phyloP scores from a whole-genome alignment of 2,329 filamentous ascomycete species.

The Simplicillium sp. region DNA sequence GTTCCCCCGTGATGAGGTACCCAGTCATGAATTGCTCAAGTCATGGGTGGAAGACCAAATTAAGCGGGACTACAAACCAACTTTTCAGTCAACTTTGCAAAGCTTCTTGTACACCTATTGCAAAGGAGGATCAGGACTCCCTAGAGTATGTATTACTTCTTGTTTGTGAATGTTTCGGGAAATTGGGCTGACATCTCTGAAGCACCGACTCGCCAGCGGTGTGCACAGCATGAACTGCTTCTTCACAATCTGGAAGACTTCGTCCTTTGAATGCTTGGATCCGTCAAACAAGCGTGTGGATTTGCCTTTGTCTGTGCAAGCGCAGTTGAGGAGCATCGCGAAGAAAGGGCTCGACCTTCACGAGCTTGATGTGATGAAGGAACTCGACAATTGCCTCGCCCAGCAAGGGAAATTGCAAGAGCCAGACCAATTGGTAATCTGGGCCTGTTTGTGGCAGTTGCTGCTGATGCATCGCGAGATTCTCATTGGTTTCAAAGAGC shows the following conservation, averaged over 20 bases:
- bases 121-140: constrained; percentile 23
- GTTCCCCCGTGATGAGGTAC: constrained; percentile 26
- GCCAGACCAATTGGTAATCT: constrained; percentile 32
- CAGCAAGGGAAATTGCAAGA: constrained; percentile 27
- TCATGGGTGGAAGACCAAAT: constrained; percentile 28
- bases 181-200: constrained; percentile 4
- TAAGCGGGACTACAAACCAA: constrained; percentile 18
- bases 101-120: constrained; percentile 27
- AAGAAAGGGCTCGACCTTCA: constrained; percentile 23
- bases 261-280: constrained; percentile 29
- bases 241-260: constrained; percentile 38
- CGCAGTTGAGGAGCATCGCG: constrained; percentile 29
- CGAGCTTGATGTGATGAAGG: constrained; percentile 29
- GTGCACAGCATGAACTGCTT: constrained; percentile 38
- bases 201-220: constrained; percentile 31
- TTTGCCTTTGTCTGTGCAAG: constrained; percentile 29
- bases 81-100: constrained; percentile 23
- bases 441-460: constrained; percentile 39
- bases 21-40: constrained; percentile 23
- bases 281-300: constrained; percentile 24
- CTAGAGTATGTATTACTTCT: constrained; percentile 21
- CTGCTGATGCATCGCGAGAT: constrained; percentile 39
- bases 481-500: constrained; percentile 18
- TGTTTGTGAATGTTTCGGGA: too few species aligned
- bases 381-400: constrained; percentile 27